Conservation (phyloP, 225 moss, liverwort and hornwort species). For the Physcomitrellopsis africana region DNA sequence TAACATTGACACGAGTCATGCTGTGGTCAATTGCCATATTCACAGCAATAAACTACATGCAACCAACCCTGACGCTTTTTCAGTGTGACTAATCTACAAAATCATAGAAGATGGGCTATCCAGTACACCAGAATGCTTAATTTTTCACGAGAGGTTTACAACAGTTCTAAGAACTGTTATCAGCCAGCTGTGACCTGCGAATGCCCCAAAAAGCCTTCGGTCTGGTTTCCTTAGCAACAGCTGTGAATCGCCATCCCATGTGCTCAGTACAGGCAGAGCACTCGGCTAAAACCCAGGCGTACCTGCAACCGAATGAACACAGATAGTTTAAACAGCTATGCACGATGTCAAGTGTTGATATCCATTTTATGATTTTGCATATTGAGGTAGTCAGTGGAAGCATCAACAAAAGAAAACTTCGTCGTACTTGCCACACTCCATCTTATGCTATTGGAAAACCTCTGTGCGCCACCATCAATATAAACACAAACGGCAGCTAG, state of each 20-base stretch:
- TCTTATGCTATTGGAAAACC: neutral
- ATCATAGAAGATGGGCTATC: conserved; percentile 38
- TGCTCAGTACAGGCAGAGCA: conserved; percentile 84
- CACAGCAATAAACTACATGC: conserved; percentile 40
- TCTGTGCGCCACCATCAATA: conserved; percentile 4
- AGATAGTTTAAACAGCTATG: neutral
- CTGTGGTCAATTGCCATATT: conserved; percentile 46
- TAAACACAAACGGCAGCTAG: neutral
- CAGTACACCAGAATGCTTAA: conserved; percentile 26
- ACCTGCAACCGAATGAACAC: conserved; percentile 50
- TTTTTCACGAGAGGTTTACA: conserved; percentile 18
- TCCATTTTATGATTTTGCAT: neutral
- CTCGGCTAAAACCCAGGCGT: conserved; percentile 90
- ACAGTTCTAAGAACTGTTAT: conserved; percentile 52
- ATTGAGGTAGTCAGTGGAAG: neutral
- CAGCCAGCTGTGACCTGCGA: conserved; percentile 90
- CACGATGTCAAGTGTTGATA: conserved; percentile 22
- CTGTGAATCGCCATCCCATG: conserved; percentile 96
- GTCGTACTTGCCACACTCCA: neutral
- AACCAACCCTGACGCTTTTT: conserved; percentile 38
- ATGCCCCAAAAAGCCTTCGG: conserved; percentile 95
- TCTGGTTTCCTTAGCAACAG: conserved; percentile 77
- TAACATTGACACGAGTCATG: conserved; percentile 27
- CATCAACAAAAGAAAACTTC: conserved; percentile 3
- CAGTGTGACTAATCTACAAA: conserved; percentile 31